phyloP scores from a whole-genome alignment of 495 filamentous ascomycete species.

The Lasiosphaeris hirsuta region DNA sequence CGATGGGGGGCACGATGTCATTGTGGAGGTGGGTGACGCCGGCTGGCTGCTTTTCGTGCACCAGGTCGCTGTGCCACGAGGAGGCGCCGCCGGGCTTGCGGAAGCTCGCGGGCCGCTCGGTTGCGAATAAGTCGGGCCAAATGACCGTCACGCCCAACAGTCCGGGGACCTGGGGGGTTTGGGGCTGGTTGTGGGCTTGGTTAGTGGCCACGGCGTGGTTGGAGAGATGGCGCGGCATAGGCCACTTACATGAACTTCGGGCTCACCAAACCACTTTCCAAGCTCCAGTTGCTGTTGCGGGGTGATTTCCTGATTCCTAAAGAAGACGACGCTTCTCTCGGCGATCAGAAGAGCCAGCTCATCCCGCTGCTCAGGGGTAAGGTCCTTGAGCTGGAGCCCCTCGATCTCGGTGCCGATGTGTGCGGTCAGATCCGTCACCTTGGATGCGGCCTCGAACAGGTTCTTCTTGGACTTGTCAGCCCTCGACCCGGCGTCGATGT shows the following conservation, averaged over 20 bases:
- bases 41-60: constrained; percentile 67
- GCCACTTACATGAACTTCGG: constrained; percentile 62
- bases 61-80: constrained; percentile 67
- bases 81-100: constrained; percentile 62
- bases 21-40: constrained; percentile 69
- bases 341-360: constrained; percentile 70
- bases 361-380: constrained; percentile 64
- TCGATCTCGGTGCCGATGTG: constrained; percentile 73
- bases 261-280: constrained; percentile 62
- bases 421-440: constrained; percentile 61
- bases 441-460: constrained; percentile 59
- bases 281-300: constrained; percentile 67
- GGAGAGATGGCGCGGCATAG: background rate
- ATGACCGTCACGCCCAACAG: constrained; percentile 62
- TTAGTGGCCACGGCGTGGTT: constrained; percentile 1
- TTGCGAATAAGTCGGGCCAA: constrained; percentile 62
- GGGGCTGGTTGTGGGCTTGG: constrained; percentile 45
- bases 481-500: constrained; percentile 59
- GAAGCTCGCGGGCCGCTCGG: constrained; percentile 54
- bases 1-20: constrained; percentile 60
- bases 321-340: constrained; percentile 72
- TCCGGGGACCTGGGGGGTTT: constrained; percentile 67
- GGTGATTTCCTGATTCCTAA: constrained; percentile 67
- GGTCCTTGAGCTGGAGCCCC: constrained; percentile 64
- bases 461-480: constrained; percentile 67